Percentiles rank a stretch among this genome's conserved stretches.
These are phyloP conservation scores for Rhodotorula sp. DNA, from an alignment of 1,284 basidiomycete species.

Conservation along the genomic window DNA sequence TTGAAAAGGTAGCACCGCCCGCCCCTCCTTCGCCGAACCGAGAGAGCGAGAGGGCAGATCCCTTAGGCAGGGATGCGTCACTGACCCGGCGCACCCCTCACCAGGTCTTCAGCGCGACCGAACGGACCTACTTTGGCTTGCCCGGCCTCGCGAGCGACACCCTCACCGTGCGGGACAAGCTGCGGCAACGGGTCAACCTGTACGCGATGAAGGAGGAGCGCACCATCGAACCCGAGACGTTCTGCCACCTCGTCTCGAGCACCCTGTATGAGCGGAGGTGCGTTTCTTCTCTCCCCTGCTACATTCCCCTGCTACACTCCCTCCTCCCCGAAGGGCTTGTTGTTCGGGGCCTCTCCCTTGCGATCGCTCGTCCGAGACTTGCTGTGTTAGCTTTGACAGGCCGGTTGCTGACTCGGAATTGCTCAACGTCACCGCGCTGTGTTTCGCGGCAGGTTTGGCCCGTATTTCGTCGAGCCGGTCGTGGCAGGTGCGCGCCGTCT, in stretches of 20 bases:
- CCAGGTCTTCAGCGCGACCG: constrained; percentile 90
- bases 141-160: constrained; percentile 93
- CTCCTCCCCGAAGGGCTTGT: neutral
- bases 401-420: no score
- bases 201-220: constrained; percentile 99
- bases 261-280: constrained; percentile 92
- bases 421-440: neutral
- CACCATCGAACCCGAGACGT: constrained; percentile 93
- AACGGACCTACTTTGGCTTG: constrained; percentile 87
- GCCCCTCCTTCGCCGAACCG: no score
- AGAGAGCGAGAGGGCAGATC: neutral
- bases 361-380: constrained; percentile 43
- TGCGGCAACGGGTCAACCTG: constrained; percentile 96
- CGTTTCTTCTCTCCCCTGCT: constrained; percentile 39
- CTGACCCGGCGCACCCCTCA: neutral
- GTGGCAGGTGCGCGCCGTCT: constrained; percentile 66
- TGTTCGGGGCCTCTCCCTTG: constrained; percentile 1
- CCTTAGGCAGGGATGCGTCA: neutral
- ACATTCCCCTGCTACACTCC: no score
- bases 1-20: constrained; percentile 71
- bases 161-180: constrained; percentile 83
- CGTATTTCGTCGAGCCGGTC: constrained; percentile 96
- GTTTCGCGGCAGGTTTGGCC: constrained; percentile 62
- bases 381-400: no score
- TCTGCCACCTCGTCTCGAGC: constrained; percentile 91